Evolutionary conservation across 2,329 filamentous ascomycete species (phyloP).

Genomic region (Didymella segeticola): DNA sequence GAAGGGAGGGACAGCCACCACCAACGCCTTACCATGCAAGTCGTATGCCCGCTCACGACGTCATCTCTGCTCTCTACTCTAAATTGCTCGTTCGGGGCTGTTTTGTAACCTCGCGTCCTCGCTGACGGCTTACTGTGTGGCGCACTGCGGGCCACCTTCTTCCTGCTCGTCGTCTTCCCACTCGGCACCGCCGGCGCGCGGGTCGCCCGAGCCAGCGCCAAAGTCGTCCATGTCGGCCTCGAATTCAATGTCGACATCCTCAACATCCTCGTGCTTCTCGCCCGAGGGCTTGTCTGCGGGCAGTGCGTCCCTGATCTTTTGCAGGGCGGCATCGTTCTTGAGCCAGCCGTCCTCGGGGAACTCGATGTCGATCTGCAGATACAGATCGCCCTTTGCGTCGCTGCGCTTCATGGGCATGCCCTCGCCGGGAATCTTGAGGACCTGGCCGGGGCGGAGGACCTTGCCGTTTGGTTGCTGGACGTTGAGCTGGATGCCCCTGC

Average conservation of each 20-base stretch:
- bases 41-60: constrained; percentile 19
- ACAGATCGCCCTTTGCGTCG: constrained; percentile 85
- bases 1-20: constrained; percentile 16
- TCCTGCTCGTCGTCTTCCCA: constrained; percentile 73
- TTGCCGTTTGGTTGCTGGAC: constrained; percentile 75
- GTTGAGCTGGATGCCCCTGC: constrained; percentile 82
- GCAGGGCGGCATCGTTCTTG: constrained; percentile 69
- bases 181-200: constrained; percentile 69
- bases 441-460: constrained; percentile 80
- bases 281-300: constrained; percentile 65
- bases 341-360: constrained; percentile 92
- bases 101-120: not conserved
- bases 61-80: constrained; percentile 16
- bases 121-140: constrained; percentile 65
- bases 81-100: not conserved
- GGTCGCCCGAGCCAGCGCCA: constrained; percentile 74
- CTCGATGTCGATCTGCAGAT: constrained; percentile 81
- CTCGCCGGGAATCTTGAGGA: constrained; percentile 85
- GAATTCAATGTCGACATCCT: constrained; percentile 87
- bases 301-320: constrained; percentile 75
- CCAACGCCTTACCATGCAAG: constrained; percentile 35
- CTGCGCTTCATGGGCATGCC: constrained; percentile 93
- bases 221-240: constrained; percentile 85
- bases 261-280: constrained; percentile 72
- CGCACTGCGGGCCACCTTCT: constrained; percentile 70